Percentiles rank a stretch among this genome's conserved stretches.
phyloP scores from a whole-genome alignment of 352 stramenopile species.

The Pythium folliculosum region DNA sequence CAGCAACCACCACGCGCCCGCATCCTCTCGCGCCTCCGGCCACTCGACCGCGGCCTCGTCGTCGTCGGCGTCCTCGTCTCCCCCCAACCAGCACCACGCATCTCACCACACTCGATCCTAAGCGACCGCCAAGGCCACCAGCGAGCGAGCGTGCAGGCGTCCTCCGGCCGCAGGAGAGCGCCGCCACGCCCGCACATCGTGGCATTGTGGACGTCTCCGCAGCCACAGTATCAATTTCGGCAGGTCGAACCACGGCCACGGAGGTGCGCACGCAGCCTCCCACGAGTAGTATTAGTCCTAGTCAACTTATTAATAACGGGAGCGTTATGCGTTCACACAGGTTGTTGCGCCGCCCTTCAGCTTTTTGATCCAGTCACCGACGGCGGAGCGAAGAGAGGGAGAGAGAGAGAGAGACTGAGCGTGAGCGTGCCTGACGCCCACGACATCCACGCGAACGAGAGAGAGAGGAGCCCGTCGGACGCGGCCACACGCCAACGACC shows the following conservation, averaged over 20 bases:
- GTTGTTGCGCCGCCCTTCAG: background rate
- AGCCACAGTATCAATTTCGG: conserved; percentile 21
- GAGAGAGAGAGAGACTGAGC: background rate
- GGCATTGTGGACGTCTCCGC: background rate
- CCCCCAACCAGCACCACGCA: conserved; percentile 4
- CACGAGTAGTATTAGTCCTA: conserved; percentile 29
- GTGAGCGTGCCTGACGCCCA: background rate
- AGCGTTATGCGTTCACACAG: conserved; percentile 28
- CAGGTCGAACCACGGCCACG: background rate
- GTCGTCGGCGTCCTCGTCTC: background rate
- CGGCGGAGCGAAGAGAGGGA: conserved; percentile 4
- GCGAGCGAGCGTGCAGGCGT: background rate
- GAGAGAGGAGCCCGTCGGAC: too few species aligned
- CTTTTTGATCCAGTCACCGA: conserved; percentile 34
- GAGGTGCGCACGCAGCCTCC: background rate
- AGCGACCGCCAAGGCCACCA: background rate
- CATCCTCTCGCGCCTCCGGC: conserved; percentile 3
- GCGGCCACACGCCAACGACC: too few species aligned
- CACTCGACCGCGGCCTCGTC: conserved; percentile 3
- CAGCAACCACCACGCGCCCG: background rate
- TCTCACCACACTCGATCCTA: conserved; percentile 18
- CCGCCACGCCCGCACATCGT: too few species aligned
- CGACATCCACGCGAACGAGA: background rate
- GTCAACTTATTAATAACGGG: conserved; percentile 35
- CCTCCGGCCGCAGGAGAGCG: background rate